Evolutionary conservation across 2,329 filamentous ascomycete genomes (phyloP).

Genomic region (Microsporum canis): DNA sequence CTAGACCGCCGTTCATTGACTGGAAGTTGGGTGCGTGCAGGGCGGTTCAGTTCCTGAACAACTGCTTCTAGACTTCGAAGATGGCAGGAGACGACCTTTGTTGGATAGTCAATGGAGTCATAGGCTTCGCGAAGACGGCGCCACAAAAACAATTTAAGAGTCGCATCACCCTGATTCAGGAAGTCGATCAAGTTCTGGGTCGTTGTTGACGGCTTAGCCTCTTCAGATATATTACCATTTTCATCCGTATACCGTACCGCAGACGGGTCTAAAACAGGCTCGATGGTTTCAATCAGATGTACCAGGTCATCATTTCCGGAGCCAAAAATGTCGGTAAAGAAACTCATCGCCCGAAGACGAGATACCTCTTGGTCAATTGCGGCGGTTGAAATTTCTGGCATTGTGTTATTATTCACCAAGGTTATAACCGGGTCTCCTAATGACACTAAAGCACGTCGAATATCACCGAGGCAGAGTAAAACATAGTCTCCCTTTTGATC

Average conservation of each 20-base stretch:
- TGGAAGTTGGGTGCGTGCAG: conserved; percentile 45
- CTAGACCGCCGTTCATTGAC: conserved; percentile 55
- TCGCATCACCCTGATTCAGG: conserved; percentile 66
- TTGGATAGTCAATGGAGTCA: conserved; percentile 66
- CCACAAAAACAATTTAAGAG: conserved; percentile 80
- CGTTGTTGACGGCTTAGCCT: not conserved
- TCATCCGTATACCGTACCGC: conserved; percentile 22
- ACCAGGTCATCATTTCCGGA: conserved; percentile 71
- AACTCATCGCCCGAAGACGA: conserved; percentile 89
- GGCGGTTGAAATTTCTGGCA: conserved; percentile 73
- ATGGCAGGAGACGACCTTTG: conserved; percentile 80
- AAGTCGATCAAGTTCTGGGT: conserved; percentile 71
- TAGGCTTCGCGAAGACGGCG: conserved; percentile 84
- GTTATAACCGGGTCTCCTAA: conserved; percentile 42
- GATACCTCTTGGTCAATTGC: conserved; percentile 84
- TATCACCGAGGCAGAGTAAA: conserved; percentile 50
- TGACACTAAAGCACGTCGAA: conserved; percentile 44
- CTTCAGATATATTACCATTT: not conserved
- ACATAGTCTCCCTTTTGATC: conserved; percentile 48
- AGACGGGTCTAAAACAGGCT: conserved; percentile 72
- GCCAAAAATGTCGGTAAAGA: conserved; percentile 82
- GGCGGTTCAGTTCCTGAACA: conserved; percentile 54
- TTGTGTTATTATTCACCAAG: conserved; percentile 73
- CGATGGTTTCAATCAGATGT: conserved; percentile 77
- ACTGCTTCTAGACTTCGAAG: conserved; percentile 79